Evolutionary conservation across 306 rosid species (phyloP).

Genomic region (Casuarina glauca): DNA sequence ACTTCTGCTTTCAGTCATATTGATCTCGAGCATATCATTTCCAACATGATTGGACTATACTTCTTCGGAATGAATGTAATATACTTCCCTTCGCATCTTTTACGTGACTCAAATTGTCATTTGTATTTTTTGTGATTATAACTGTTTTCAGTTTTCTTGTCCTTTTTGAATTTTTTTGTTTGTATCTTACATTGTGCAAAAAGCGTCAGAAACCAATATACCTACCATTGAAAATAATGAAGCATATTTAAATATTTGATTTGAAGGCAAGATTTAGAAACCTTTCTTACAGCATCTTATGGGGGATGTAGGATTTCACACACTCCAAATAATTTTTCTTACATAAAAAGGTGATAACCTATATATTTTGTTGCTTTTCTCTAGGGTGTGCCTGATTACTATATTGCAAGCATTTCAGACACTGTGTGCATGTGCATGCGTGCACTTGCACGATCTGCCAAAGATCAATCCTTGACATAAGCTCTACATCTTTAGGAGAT

Average conservation of each 20-base stretch:
- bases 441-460: background rate
- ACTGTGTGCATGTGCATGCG: background rate
- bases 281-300: background rate
- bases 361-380: background rate
- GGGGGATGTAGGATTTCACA: constrained; percentile 1
- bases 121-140: background rate
- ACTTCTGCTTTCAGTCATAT: constrained; percentile 89
- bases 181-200: background rate
- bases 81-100: constrained; percentile 28
- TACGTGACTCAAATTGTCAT: constrained; percentile 18
- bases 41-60: constrained; percentile 86
- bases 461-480: background rate
- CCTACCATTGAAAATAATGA: background rate
- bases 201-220: background rate
- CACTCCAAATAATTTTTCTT: background rate
- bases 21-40: constrained; percentile 52
- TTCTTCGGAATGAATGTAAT: constrained; percentile 77
- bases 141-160: too few relatives aligned
- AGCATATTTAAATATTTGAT: background rate
- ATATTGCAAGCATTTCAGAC: background rate
- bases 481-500: background rate
- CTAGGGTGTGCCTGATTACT: background rate
- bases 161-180: constrained; percentile 1
- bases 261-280: background rate
- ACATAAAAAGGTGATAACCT: background rate